Percentiles rank a stretch among this genome's conserved stretches.
These are phyloP conservation scores for Calonectria montana DNA, from an alignment of 2,329 filamentous ascomycete genomes.

Conservation along the genomic window DNA sequence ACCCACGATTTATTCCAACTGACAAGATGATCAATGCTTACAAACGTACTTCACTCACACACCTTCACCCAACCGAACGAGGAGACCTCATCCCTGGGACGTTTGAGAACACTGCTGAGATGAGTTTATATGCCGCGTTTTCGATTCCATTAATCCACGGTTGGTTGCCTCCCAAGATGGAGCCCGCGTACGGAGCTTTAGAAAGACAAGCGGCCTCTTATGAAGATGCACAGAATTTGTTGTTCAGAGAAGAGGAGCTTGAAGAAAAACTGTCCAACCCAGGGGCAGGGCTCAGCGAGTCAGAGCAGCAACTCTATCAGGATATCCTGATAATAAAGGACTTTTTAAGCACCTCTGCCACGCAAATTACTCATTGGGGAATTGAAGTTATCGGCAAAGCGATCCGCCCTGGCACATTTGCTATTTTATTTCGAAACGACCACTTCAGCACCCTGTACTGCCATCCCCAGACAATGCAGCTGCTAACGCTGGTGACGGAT, in stretches of 20 bases:
- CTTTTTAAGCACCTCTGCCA: constrained; percentile 83
- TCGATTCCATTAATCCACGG: constrained; percentile 90
- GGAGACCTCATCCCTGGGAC: constrained; percentile 70
- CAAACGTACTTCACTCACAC: constrained; percentile 63
- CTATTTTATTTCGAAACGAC: constrained; percentile 95
- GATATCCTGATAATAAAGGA: constrained; percentile 87
- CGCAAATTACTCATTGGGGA: constrained; percentile 87
- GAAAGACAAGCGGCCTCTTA: constrained; percentile 83
- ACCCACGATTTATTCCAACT: constrained; percentile 83
- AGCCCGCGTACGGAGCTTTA: constrained; percentile 77
- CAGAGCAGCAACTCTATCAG: constrained; percentile 83
- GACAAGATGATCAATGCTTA: constrained; percentile 58
- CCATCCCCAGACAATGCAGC: constrained; percentile 79
- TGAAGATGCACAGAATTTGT: constrained; percentile 89
- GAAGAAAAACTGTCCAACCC: constrained; percentile 75
- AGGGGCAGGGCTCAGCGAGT: constrained; percentile 66
- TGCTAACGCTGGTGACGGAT: constrained; percentile 91
- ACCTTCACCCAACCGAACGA: constrained; percentile 63
- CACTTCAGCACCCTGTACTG: constrained; percentile 96
- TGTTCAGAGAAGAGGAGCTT: constrained; percentile 90
- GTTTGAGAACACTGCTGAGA: constrained; percentile 89
- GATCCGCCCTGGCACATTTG: constrained; percentile 81
- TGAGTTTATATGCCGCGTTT: constrained; percentile 92
- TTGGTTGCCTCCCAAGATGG: constrained; percentile 81
- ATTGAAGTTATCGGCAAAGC: constrained; percentile 78